These are phyloP conservation scores for Hordeum marinum DNA, from an alignment of 176 grass and related monocot genomes.

Conservation along the genomic window DNA sequence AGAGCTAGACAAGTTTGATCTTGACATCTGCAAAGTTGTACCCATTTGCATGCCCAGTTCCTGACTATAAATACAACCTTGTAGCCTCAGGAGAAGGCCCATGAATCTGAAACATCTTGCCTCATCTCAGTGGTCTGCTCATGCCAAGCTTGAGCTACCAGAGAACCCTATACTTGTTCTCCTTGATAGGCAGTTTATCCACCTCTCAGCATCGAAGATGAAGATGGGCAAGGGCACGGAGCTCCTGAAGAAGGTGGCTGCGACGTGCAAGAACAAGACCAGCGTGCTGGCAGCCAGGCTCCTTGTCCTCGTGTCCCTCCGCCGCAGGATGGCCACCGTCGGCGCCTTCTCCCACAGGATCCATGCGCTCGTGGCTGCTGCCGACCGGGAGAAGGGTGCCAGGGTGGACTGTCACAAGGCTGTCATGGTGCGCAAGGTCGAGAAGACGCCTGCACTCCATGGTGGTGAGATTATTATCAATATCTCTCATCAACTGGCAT, in stretches of 20 bases:
- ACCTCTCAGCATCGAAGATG: slow-evolving; percentile 22
- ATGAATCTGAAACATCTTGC: slow-evolving; percentile 11
- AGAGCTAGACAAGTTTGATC: background rate
- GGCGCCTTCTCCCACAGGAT: slow-evolving; percentile 50
- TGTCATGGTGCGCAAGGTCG: slow-evolving; percentile 11
- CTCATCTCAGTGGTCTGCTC: background rate
- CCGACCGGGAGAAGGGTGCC: background rate
- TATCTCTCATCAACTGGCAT: slow-evolving; percentile 15
- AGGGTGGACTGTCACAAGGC: slow-evolving; percentile 13
- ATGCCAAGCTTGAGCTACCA: slow-evolving; percentile 22
- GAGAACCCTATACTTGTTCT: background rate
- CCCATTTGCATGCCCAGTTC: background rate
- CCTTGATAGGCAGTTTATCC: background rate
- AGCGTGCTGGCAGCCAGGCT: slow-evolving; percentile 44
- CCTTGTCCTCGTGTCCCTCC: slow-evolving; percentile 42
- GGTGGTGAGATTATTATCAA: background rate
- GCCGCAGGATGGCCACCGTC: slow-evolving; percentile 33
- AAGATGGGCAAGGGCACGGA: slow-evolving; percentile 50
- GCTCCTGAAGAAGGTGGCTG: slow-evolving; percentile 66
- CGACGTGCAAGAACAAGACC: slow-evolving; percentile 50
- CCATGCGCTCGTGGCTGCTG: slow-evolving; percentile 35
- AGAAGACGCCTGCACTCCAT: background rate
- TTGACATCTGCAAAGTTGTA: slow-evolving; percentile 14
- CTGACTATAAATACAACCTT: slow-evolving; percentile 50
- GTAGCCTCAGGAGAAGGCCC: slow-evolving; percentile 15